A percentile compares a stretch with the other conserved stretches of the same genome.
Evolutionary conservation across 2,329 filamentous ascomycete genomes (phyloP).

Genomic region (Leptoxyphium fumago): DNA sequence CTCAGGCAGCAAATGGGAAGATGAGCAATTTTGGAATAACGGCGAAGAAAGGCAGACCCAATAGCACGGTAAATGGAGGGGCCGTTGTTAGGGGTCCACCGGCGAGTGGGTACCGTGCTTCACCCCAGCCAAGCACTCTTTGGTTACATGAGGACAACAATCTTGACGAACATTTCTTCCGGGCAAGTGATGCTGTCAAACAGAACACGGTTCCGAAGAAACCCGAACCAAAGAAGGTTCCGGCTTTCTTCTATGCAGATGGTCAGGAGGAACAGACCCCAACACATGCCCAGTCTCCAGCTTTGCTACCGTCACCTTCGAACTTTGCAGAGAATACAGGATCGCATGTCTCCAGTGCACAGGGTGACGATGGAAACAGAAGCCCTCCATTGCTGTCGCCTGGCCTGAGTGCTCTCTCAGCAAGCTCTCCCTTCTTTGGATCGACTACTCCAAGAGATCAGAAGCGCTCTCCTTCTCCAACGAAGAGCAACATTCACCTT

Average conservation of each 20-base stretch:
- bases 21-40: background rate
- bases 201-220: conserved; percentile 17
- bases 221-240: conserved; percentile 28
- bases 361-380: conserved; percentile 7
- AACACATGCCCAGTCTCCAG: background rate
- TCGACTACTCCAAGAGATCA: conserved; percentile 8
- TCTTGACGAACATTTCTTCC: conserved; percentile 65
- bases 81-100: conserved; percentile 12
- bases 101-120: conserved; percentile 22
- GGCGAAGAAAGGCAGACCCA: conserved; percentile 16
- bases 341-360: conserved; percentile 9
- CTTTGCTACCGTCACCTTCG: conserved; percentile 11
- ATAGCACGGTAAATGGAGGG: conserved; percentile 22
- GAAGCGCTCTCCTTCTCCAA: conserved; percentile 28
- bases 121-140: conserved; percentile 17
- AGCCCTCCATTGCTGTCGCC: conserved; percentile 20
- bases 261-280: conserved; percentile 25
- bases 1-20: background rate
- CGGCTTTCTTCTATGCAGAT: conserved; percentile 38
- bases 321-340: conserved; percentile 11
- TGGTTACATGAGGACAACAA: conserved; percentile 10
- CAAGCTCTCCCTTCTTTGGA: conserved; percentile 19
- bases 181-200: conserved; percentile 57
- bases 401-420: conserved; percentile 15
- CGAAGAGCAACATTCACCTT: conserved; percentile 33